A percentile compares a stretch with the other conserved stretches of the same genome.
phyloP scores from a whole-genome alignment of 345 rosid species.

The Mangifera indica region DNA sequence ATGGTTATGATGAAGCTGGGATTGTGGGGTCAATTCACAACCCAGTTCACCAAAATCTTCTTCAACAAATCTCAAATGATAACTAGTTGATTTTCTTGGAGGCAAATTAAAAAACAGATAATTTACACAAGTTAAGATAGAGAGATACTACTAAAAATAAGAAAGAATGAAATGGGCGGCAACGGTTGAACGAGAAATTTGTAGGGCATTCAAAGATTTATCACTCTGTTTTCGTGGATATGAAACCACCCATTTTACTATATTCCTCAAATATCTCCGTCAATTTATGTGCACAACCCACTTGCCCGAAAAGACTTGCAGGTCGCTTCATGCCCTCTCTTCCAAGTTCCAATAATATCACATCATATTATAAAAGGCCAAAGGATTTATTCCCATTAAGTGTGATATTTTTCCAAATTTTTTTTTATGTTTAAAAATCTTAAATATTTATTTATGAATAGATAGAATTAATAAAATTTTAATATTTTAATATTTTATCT shows the following conservation, averaged over 20 bases:
- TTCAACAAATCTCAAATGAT: slow-evolving; percentile 5
- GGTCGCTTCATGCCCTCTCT: too few relatives aligned
- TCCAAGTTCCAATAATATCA: too few relatives aligned
- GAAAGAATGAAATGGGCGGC: slow-evolving; percentile 4
- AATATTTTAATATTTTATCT: too few relatives aligned
- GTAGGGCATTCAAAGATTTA: neutral
- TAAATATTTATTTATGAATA: too few relatives aligned
- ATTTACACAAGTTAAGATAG: neutral
- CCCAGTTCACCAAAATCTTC: slow-evolving; percentile 19
- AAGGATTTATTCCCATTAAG: too few relatives aligned
- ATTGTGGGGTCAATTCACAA: slow-evolving; percentile 2
- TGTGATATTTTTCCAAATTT: too few relatives aligned
- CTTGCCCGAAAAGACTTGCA: too few relatives aligned
- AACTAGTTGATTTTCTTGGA: neutral
- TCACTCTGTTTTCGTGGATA: neutral
- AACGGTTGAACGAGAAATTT: neutral
- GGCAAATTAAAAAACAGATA: slow-evolving; percentile 22
- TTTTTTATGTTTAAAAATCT: too few relatives aligned
- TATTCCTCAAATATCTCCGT: neutral
- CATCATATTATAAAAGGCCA: too few relatives aligned
- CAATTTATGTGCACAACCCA: neutral
- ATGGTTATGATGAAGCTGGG: slow-evolving; percentile 15
- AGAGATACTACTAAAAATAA: neutral
- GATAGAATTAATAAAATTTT: too few relatives aligned
- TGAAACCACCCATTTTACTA: neutral